Evolutionary conservation across 345 rosid genomes (phyloP).

Genomic region (Chamaenerion angustifolium): DNA sequence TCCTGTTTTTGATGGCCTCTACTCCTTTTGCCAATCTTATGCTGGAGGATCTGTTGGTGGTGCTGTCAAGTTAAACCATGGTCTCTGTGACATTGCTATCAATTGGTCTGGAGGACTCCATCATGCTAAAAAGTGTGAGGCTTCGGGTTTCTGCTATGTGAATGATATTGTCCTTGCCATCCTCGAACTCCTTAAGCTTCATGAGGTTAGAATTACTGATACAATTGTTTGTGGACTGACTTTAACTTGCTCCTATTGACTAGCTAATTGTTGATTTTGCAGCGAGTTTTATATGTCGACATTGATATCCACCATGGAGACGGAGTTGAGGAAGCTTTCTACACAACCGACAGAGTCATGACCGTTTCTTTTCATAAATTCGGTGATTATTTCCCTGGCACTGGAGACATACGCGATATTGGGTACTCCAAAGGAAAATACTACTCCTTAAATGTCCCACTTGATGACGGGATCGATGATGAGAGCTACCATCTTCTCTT

Average conservation of each 20-base stretch:
- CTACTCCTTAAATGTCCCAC: slow-evolving; percentile 54
- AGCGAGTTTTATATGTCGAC: slow-evolving; percentile 57
- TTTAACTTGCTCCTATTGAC: not conserved
- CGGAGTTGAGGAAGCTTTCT: slow-evolving; percentile 62
- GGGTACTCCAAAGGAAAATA: slow-evolving; percentile 45
- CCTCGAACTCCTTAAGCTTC: slow-evolving; percentile 48
- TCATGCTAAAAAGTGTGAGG: slow-evolving; percentile 61
- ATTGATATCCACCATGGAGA: slow-evolving; percentile 62
- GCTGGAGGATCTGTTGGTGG: slow-evolving; percentile 61
- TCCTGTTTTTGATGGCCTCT: slow-evolving; percentile 53
- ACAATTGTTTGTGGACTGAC: not conserved
- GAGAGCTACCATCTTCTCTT: slow-evolving; percentile 56
- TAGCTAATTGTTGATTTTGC: slow-evolving; percentile 9
- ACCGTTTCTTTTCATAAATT: slow-evolving; percentile 61
- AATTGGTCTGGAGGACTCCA: slow-evolving; percentile 64
- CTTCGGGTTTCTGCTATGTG: slow-evolving; percentile 59
- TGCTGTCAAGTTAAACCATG: slow-evolving; percentile 46
- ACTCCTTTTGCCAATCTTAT: slow-evolving; percentile 49
- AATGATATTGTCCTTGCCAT: slow-evolving; percentile 55
- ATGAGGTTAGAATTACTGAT: slow-evolving; percentile 27
- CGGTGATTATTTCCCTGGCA: slow-evolving; percentile 58
- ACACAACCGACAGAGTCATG: slow-evolving; percentile 61
- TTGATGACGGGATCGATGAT: slow-evolving; percentile 59
- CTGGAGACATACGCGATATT: slow-evolving; percentile 48
- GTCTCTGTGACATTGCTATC: slow-evolving; percentile 43